Evolutionary conservation across 208 protist species (phyloP).

Genomic region (Acanthamoeba quina): DNA sequence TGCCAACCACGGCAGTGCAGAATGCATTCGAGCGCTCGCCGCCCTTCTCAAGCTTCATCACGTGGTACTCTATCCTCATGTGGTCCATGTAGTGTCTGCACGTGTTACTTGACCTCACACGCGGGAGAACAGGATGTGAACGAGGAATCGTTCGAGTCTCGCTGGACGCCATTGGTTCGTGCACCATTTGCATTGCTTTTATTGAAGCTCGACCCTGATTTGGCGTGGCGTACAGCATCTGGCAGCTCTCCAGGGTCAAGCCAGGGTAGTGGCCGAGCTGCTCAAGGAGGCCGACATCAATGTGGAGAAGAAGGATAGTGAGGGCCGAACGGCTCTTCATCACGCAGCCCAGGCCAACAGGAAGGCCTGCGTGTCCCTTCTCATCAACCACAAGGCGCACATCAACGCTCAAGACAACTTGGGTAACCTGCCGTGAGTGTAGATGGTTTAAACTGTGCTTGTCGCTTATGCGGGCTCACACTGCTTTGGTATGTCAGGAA

Average conservation of each 20-base stretch:
- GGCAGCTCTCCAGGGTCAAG: neutral
- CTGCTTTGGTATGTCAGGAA: neutral
- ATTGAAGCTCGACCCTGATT: neutral
- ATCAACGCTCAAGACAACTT: neutral
- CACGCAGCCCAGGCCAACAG: neutral
- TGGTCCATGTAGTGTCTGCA: neutral
- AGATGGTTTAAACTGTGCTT: neutral
- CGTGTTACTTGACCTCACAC: neutral
- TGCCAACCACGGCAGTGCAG: slow-evolving; percentile 22
- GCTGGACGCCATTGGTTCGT: slow-evolving; percentile 10
- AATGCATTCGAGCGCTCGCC: neutral
- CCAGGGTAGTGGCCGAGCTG: neutral
- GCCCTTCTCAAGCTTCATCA: neutral
- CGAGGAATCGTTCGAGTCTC: slow-evolving; percentile 40
- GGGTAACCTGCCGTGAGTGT: neutral
- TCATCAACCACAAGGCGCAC: neutral
- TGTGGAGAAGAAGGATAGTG: neutral
- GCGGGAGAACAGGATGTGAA: neutral
- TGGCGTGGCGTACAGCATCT: neutral
- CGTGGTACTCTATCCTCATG: neutral
- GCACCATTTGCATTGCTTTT: too few relatives aligned
- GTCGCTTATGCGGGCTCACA: neutral
- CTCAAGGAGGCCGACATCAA: neutral
- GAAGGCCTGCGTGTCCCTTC: neutral
- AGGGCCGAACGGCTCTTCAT: slow-evolving; percentile 10